A percentile compares a stretch with the other conserved stretches of the same genome.
Conservation (phyloP, 2,329 filamentous ascomycete species). For the Coccinonectria pachysandricola region DNA sequence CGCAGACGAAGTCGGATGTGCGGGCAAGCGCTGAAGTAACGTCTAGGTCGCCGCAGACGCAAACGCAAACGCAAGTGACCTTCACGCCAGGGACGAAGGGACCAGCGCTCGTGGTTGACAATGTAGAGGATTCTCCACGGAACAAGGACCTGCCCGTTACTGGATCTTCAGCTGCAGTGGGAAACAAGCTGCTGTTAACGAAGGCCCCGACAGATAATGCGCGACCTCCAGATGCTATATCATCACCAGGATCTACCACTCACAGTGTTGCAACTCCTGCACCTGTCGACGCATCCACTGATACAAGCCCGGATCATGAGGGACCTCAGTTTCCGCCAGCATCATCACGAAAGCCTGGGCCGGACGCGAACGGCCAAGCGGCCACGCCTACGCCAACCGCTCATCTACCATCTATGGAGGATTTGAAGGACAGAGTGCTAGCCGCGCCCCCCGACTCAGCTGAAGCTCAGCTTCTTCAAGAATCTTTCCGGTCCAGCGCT, state of each 20-base stretch:
- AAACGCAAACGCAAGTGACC: slow-evolving; percentile 21
- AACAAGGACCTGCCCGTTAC: slow-evolving; percentile 5
- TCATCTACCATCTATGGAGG: slow-evolving; percentile 7
- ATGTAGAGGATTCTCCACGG: slow-evolving; percentile 1
- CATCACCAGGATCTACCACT: slow-evolving; percentile 55
- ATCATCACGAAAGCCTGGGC: slow-evolving; percentile 36
- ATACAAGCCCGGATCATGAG: slow-evolving; percentile 66
- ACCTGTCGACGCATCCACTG: slow-evolving; percentile 56
- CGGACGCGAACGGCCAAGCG: slow-evolving; percentile 21
- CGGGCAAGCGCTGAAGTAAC: background rate
- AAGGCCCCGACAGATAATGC: slow-evolving; percentile 26
- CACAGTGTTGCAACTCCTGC: slow-evolving; percentile 65
- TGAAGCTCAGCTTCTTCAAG: slow-evolving; percentile 36
- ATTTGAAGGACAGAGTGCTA: slow-evolving; percentile 13
- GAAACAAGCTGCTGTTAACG: slow-evolving; percentile 15
- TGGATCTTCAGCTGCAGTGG: slow-evolving; percentile 1
- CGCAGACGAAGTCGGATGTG: slow-evolving; percentile 1
- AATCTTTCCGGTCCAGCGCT: slow-evolving; percentile 25
- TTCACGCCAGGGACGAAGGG: slow-evolving; percentile 24
- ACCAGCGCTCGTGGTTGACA: slow-evolving; percentile 8
- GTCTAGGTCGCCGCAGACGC: slow-evolving; percentile 6
- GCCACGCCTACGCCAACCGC: slow-evolving; percentile 2
- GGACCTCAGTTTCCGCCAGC: slow-evolving; percentile 46
- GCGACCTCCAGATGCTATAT: slow-evolving; percentile 34
- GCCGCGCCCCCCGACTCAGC: slow-evolving; percentile 20